Evolutionary conservation across 345 rosid species (phyloP).

Genomic region (Schrenkiella parvula): DNA sequence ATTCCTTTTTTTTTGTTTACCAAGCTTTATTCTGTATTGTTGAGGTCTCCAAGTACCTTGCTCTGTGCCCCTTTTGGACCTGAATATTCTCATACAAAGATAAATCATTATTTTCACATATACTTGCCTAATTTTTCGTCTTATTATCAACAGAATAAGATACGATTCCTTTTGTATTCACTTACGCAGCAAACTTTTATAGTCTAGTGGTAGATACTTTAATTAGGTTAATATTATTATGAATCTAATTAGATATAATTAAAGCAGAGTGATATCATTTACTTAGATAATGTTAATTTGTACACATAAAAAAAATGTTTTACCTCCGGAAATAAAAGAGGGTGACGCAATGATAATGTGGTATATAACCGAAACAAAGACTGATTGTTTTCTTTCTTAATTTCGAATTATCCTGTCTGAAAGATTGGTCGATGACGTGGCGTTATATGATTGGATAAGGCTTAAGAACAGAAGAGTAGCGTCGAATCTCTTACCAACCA

Average conservation of each 20-base stretch:
- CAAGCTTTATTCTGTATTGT: neutral
- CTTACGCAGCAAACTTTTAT: neutral
- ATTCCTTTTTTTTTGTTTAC: neutral
- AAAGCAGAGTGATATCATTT: neutral
- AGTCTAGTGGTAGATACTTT: neutral
- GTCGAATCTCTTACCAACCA: conserved; percentile 25
- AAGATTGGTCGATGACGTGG: neutral
- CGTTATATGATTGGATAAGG: neutral
- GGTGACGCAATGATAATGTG: neutral
- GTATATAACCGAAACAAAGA: conserved; percentile 5
- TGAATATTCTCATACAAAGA: conserved; percentile 2
- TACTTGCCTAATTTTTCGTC: neutral
- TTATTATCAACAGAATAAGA: neutral
- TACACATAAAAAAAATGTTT: neutral
- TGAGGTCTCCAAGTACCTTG: neutral
- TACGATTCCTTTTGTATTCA: neutral
- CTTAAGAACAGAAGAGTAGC: neutral
- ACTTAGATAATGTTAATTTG: neutral
- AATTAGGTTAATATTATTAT: neutral
- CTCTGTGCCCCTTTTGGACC: neutral
- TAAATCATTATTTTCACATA: neutral
- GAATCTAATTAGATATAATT: neutral
- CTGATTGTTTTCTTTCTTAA: too few species aligned
- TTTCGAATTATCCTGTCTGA: conserved; percentile 8
- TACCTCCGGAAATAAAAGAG: conserved; percentile 2